Evolutionary conservation across 495 filamentous ascomycete species (phyloP).

Genomic region (Penicillium lividum): DNA sequence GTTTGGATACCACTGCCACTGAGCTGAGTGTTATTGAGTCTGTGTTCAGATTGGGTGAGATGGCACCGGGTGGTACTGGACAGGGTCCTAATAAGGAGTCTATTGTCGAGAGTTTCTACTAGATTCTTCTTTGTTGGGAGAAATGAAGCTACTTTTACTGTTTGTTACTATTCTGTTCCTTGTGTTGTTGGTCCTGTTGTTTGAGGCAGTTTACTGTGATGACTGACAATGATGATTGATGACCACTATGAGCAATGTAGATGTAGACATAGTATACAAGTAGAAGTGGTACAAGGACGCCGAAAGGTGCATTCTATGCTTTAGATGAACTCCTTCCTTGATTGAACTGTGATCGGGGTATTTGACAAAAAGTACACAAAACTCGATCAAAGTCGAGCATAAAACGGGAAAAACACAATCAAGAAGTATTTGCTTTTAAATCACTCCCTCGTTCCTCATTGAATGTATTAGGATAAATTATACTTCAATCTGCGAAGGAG

Average conservation of each 20-base stretch:
- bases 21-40: slow-evolving; percentile 95
- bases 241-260: not conserved
- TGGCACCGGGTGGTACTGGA: slow-evolving; percentile 48
- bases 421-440: not conserved
- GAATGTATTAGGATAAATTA: not conserved
- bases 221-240: too few species aligned
- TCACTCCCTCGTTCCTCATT: too few species aligned
- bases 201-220: too few species aligned
- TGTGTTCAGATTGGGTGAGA: slow-evolving; percentile 90
- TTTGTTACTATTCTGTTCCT: too few species aligned
- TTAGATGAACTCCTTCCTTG: slow-evolving; percentile 19
- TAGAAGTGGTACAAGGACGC: not conserved
- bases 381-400: not conserved
- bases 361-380: slow-evolving; percentile 11
- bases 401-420: not conserved
- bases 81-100: slow-evolving; percentile 87
- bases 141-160: too few species aligned
- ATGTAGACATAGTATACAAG: not conserved
- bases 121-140: slow-evolving; percentile 25
- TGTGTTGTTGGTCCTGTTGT: too few species aligned
- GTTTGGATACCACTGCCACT: slow-evolving; percentile 93
- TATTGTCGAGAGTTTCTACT: slow-evolving; percentile 99
- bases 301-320: not conserved
- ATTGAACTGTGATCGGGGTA: slow-evolving; percentile 24
- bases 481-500: slow-evolving; percentile 3